phyloP scores from a whole-genome alignment of 192 early-diverging fungal species.

The Coemansia sp. region DNA sequence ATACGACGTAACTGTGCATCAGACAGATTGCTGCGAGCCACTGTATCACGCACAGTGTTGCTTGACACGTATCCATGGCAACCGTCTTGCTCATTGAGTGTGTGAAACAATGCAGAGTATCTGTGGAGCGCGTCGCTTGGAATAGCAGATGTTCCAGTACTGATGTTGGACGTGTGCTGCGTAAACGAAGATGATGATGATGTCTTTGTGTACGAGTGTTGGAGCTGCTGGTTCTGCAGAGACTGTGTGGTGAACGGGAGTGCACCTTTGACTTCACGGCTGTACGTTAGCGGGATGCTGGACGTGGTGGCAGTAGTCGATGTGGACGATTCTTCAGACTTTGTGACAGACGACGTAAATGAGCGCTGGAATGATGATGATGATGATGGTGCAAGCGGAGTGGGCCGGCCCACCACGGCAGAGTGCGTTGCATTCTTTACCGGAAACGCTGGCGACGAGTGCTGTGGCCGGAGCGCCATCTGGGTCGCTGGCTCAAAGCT shows the following conservation, averaged over 20 bases:
- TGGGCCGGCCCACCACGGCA: not conserved
- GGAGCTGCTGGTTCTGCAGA: not conserved
- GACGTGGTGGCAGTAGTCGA: not conserved
- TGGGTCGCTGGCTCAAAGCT: slow-evolving; percentile 26
- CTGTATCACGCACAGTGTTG: slow-evolving; percentile 22
- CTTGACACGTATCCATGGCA: slow-evolving; percentile 19
- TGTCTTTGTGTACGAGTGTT: slow-evolving; percentile 1
- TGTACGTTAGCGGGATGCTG: slow-evolving; percentile 7
- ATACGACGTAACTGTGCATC: slow-evolving; percentile 37
- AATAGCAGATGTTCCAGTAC: not conserved
- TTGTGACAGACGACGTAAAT: slow-evolving; percentile 6
- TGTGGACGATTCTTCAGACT: not conserved
- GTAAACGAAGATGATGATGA: not conserved
- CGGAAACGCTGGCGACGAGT: slow-evolving; percentile 2
- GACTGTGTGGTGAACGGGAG: slow-evolving; percentile 4
- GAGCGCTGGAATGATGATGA: slow-evolving; percentile 9
- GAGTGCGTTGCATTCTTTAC: slow-evolving; percentile 1
- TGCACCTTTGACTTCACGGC: slow-evolving; percentile 14
- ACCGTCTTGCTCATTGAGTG: slow-evolving; percentile 27
- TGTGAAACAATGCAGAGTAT: slow-evolving; percentile 33
- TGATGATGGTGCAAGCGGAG: not conserved
- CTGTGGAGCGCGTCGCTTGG: not conserved
- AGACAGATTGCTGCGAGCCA: slow-evolving; percentile 23
- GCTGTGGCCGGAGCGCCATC: slow-evolving; percentile 2
- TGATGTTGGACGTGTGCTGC: not conserved